Conservation (phyloP, 2,329 filamentous ascomycete genomes). For the Aciculosporium take region DNA sequence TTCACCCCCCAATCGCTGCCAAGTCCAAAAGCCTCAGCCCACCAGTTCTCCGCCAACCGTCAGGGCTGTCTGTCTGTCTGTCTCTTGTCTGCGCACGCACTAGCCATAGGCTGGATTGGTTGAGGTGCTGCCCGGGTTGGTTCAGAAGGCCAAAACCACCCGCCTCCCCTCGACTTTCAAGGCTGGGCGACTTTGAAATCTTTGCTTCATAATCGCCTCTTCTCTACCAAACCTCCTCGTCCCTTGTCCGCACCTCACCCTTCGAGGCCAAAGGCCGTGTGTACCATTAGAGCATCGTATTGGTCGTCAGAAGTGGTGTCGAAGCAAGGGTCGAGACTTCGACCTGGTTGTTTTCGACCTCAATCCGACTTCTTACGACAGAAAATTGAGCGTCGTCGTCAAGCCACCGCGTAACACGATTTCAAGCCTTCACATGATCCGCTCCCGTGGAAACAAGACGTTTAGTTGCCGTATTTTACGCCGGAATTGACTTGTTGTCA, state of each 20-base stretch:
- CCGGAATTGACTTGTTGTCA: background rate
- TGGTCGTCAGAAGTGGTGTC: background rate
- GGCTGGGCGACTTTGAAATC: background rate
- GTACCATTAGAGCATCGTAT: slow-evolving; percentile 3
- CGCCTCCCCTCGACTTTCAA: slow-evolving; percentile 5
- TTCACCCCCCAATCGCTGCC: background rate
- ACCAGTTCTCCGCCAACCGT: slow-evolving; percentile 2
- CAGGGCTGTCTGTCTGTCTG: no score
- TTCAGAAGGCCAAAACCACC: slow-evolving; percentile 7
- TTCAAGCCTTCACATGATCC: background rate
- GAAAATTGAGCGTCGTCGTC: background rate
- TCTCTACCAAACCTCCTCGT: background rate
- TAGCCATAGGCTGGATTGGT: no score
- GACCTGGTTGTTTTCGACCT: background rate
- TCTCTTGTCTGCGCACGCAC: slow-evolving; percentile 3
- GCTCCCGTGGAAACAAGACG: background rate
- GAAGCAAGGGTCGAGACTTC: background rate
- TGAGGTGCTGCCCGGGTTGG: no score
- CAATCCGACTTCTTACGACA: background rate
- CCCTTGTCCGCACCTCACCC: background rate
- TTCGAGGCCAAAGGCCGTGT: slow-evolving; percentile 4
- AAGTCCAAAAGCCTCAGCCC: slow-evolving; percentile 1
- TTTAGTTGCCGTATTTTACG: background rate
- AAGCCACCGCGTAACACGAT: background rate
- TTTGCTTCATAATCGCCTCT: background rate